Percentiles rank a stretch among this genome's conserved stretches.
Evolutionary conservation across 2,329 filamentous ascomycete species (phyloP).

Genomic region (Helicocarpus griseus): DNA sequence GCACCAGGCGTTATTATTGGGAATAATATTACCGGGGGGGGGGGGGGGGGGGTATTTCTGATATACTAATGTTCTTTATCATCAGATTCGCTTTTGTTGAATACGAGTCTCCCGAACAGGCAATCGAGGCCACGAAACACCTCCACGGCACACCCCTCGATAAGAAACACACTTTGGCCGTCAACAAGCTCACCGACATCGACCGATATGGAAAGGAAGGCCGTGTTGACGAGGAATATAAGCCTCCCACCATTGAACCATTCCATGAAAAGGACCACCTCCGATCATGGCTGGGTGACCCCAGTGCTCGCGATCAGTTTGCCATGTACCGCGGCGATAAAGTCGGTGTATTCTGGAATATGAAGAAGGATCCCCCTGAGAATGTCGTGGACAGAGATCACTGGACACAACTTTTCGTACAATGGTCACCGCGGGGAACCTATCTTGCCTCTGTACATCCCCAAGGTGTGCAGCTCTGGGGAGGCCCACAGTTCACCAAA

Average conservation of each 20-base stretch:
- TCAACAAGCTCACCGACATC: conserved; percentile 98
- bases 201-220: conserved; percentile 93
- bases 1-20: conserved; percentile 2
- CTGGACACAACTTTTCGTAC: conserved; percentile 97
- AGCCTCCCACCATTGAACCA: conserved; percentile 66
- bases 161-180: conserved; percentile 88
- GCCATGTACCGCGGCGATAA: conserved; percentile 87
- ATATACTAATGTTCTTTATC: conserved; percentile 7
- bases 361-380: conserved; percentile 84
- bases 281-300: conserved; percentile 83
- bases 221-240: conserved; percentile 84
- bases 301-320: conserved; percentile 87
- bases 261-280: conserved; percentile 92
- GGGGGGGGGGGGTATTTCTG: background rate
- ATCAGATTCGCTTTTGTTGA: conserved; percentile 91
- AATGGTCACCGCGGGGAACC: conserved; percentile 94
- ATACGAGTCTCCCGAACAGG: conserved; percentile 83
- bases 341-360: conserved; percentile 97
- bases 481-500: conserved; percentile 77
- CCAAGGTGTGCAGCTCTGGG: conserved; percentile 96
- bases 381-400: conserved; percentile 81
- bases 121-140: conserved; percentile 76
- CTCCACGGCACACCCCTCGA: conserved; percentile 82
- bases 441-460: conserved; percentile 90
- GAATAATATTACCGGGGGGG: background rate